A percentile compares a stretch with the other conserved stretches of the same genome.
These are phyloP conservation scores for Ophidiomyces ophidiicola DNA, from an alignment of 2,329 filamentous ascomycete genomes.

Conservation along the genomic window DNA sequence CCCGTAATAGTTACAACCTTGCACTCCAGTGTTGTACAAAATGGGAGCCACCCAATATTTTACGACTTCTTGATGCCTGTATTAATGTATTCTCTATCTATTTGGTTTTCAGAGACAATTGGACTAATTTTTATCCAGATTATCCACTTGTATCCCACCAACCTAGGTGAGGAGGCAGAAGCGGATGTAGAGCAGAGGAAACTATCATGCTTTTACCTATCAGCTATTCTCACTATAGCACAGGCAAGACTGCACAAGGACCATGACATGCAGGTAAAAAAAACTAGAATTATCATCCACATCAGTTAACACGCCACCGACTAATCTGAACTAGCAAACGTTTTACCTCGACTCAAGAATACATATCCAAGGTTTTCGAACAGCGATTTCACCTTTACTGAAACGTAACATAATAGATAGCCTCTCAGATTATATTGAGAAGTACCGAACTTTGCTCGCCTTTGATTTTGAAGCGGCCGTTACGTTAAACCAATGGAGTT, in stretches of 20 bases:
- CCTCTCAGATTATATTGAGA: conserved; percentile 42
- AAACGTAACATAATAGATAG: conserved; percentile 34
- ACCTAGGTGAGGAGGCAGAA: conserved; percentile 15
- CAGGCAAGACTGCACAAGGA: conserved; percentile 38
- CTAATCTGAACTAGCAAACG: conserved; percentile 35
- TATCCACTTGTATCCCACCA: conserved; percentile 27
- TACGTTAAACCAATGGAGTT: conserved; percentile 54
- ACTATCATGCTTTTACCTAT: conserved; percentile 61
- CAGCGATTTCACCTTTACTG: conserved; percentile 31
- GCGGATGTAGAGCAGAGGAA: conserved; percentile 46
- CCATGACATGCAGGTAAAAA: conserved; percentile 28
- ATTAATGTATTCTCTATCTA: conserved; percentile 25
- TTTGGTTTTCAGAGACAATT: neutral
- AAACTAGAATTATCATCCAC: neutral
- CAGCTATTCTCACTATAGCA: conserved; percentile 34
- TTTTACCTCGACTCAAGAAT: conserved; percentile 50
- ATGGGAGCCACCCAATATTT: conserved; percentile 44
- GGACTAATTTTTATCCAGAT: conserved; percentile 33
- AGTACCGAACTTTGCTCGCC: conserved; percentile 54
- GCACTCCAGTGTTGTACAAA: conserved; percentile 50
- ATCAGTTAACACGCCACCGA: neutral
- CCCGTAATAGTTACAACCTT: conserved; percentile 68
- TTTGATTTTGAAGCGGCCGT: conserved; percentile 71
- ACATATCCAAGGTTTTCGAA: conserved; percentile 50
- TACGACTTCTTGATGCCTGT: conserved; percentile 43